Evolutionary conservation across 2,329 filamentous ascomycete genomes (phyloP).

Genomic region (Acrocalymma vagum): DNA sequence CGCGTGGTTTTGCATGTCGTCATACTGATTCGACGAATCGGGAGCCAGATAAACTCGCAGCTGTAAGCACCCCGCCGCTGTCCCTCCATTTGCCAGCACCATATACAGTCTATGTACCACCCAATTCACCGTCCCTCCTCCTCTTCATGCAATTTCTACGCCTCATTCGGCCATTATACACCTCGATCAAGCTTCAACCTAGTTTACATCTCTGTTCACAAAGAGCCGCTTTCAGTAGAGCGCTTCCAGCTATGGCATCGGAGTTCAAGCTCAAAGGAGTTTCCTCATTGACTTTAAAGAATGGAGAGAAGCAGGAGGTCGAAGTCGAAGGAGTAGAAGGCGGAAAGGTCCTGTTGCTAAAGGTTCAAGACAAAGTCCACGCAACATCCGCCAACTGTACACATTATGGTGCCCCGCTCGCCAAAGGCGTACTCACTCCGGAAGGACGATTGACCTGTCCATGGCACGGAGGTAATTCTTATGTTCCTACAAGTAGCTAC

Average conservation of each 20-base stretch:
- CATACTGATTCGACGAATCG: slow-evolving; percentile 7
- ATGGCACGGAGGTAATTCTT: slow-evolving; percentile 85
- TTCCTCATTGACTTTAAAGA: slow-evolving; percentile 75
- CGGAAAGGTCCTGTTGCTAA: slow-evolving; percentile 86
- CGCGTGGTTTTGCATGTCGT: too few relatives aligned
- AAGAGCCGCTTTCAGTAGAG: slow-evolving; percentile 34
- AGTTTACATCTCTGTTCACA: slow-evolving; percentile 20
- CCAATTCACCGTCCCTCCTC: slow-evolving; percentile 5
- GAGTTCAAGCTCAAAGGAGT: slow-evolving; percentile 76
- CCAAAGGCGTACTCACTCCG: slow-evolving; percentile 82
- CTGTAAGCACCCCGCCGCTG: slow-evolving; percentile 11
- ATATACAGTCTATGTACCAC: slow-evolving; percentile 10
- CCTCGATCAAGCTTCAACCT: slow-evolving; percentile 23
- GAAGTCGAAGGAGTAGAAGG: slow-evolving; percentile 90
- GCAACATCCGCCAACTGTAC: slow-evolving; percentile 85
- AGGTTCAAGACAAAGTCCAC: slow-evolving; percentile 77
- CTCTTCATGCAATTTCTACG: slow-evolving; percentile 41
- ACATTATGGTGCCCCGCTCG: slow-evolving; percentile 91
- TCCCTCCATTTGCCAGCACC: slow-evolving; percentile 8
- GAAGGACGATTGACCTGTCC: slow-evolving; percentile 89
- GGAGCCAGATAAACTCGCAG: not conserved
- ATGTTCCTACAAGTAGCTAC: not conserved
- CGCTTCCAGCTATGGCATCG: slow-evolving; percentile 51
- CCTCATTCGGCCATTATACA: slow-evolving; percentile 30
- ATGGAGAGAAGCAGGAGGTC: slow-evolving; percentile 85